Evolutionary conservation across 495 filamentous ascomycete species (phyloP), one percentile per base, ranked within the genome.

Genomic region (Penicillium manginii): DNA sequence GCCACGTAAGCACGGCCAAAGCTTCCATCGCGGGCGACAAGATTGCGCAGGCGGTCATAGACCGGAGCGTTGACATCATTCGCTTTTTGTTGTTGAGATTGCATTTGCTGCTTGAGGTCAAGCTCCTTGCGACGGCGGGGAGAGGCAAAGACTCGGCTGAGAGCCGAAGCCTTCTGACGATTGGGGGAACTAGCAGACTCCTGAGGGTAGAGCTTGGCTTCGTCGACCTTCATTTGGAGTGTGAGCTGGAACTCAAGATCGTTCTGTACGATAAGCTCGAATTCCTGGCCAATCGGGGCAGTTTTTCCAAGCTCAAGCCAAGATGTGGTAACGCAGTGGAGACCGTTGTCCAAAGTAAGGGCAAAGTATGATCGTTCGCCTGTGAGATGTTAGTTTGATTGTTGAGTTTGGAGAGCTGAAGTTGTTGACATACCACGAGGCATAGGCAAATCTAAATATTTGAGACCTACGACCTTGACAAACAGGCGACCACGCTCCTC

Each of bases 211-310:
- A 80, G 67, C 47, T 76, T 76, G 17, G 91, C 91, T 63, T 89
- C 87, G 60, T 96, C 90, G 23, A 97, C 80, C 78, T 97, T 97
- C 57, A 93, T 94, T 59, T 97, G 96, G 19, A 98, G 83, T 1
- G 94, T 98, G 29, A 98, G 83, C 68, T 97, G 93, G 73, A 98
- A 98, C 71, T 98, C 94, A 21, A 98, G 83, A 63, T 98, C 93
- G 63, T 96, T 92, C 39, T 96, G 89, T 39, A 98, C 94, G 52
- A 97, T 93, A 37, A 98, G 86, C 73, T 98, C 94, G 59, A 98
- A 98, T 70, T 98, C 94, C 65, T 98, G 94, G 18, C 94, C 94
- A 63, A 98, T 97, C 3, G 96, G 93, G 17, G 96, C 96, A 42
- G 87, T 92, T 57, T 89, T 90, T 49, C 92, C 96, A 23, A 98